These are phyloP conservation scores for Globisporangium emineosum DNA, from an alignment of 352 stramenopile genomes.

Conservation along the genomic window DNA sequence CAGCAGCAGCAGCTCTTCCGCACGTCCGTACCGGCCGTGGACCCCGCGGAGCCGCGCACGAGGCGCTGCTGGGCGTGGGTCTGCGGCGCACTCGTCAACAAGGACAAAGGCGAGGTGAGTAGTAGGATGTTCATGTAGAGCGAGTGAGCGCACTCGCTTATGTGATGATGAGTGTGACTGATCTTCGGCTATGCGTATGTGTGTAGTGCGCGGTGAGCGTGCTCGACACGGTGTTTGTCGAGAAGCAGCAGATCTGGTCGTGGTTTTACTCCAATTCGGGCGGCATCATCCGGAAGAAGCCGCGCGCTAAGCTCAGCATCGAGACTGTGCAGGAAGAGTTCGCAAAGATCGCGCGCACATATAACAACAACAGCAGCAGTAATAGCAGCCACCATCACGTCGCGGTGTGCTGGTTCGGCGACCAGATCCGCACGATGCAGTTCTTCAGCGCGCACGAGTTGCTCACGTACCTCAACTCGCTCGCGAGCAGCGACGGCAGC, in stretches of 20 bases:
- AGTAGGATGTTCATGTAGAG: too few species aligned
- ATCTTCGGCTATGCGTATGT: neutral
- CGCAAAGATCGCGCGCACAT: slow-evolving; percentile 22
- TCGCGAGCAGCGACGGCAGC: slow-evolving; percentile 31
- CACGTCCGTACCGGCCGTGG: slow-evolving; percentile 45
- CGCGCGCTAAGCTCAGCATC: slow-evolving; percentile 44
- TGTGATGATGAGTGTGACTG: neutral
- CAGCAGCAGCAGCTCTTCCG: slow-evolving; percentile 45
- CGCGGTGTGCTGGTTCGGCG: slow-evolving; percentile 68
- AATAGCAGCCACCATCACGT: neutral
- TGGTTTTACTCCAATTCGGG: slow-evolving; percentile 61
- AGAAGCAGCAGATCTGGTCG: slow-evolving; percentile 76
- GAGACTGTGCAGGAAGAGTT: slow-evolving; percentile 44
- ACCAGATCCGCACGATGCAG: slow-evolving; percentile 41
- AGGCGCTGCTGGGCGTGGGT: slow-evolving; percentile 66
- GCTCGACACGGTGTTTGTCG: slow-evolving; percentile 69
- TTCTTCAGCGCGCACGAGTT: slow-evolving; percentile 51
- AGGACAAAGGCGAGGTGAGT: slow-evolving; percentile 48
- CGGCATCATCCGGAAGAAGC: slow-evolving; percentile 60
- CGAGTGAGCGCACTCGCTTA: too few species aligned
- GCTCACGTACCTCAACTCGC: slow-evolving; percentile 38
- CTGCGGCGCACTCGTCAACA: slow-evolving; percentile 55
- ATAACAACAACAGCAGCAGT: slow-evolving; percentile 20
- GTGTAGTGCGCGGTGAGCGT: slow-evolving; percentile 42
- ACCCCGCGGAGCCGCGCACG: slow-evolving; percentile 48